phyloP scores from a whole-genome alignment of 495 filamentous ascomycete genomes.

The Xylaria nigripes region DNA sequence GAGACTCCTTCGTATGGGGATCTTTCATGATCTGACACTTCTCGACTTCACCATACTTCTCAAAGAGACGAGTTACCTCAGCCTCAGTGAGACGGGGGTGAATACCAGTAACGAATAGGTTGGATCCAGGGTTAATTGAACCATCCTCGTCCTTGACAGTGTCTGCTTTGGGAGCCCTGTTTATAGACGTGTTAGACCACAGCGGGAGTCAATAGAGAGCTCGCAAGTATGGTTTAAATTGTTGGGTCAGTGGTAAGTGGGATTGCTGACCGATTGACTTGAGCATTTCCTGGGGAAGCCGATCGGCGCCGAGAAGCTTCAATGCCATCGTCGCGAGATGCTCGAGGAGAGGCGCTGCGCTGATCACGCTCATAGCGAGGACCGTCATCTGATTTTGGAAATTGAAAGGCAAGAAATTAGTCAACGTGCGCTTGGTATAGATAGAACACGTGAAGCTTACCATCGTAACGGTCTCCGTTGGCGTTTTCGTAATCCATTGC shows the following conservation, averaged over 20 bases:
- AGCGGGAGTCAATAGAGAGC: neutral
- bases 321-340: conserved; percentile 52
- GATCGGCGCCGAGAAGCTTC: conserved; percentile 64
- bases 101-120: conserved; percentile 98
- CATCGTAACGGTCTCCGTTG: conserved; percentile 71
- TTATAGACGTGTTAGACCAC: neutral
- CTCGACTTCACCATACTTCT: conserved; percentile 97
- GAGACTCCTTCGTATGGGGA: conserved; percentile 94
- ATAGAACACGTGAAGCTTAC: conserved; percentile 43
- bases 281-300: conserved; percentile 60
- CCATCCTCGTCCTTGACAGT: conserved; percentile 62
- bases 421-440: neutral
- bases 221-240: neutral
- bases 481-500: conserved; percentile 82
- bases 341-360: conserved; percentile 86
- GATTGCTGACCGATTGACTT: conserved; percentile 62
- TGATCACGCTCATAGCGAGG: conserved; percentile 72
- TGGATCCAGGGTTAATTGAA: conserved; percentile 85
- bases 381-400: conserved; percentile 50
- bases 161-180: conserved; percentile 42
- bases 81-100: conserved; percentile 86
- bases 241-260: neutral
- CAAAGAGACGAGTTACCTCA: conserved; percentile 89
- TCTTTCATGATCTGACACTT: conserved; percentile 99
- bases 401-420: conserved; percentile 10